phyloP scores from a whole-genome alignment of 352 stramenopile genomes.

The Elongisporangium anandrum region DNA sequence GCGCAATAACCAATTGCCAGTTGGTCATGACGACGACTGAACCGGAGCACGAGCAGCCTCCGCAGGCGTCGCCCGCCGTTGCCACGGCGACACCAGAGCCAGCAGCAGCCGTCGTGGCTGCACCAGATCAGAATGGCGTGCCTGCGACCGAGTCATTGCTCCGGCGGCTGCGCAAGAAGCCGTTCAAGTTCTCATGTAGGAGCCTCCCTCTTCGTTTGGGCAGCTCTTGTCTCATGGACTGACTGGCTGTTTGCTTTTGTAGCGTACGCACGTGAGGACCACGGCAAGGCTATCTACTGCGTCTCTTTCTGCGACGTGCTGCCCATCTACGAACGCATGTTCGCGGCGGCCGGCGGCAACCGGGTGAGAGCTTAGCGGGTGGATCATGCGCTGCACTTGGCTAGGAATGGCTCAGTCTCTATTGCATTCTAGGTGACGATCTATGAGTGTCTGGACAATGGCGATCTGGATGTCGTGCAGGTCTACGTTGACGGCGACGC shows the following conservation, averaged over 20 bases:
- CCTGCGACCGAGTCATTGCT: conserved; percentile 25
- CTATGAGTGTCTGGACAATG: conserved; percentile 75
- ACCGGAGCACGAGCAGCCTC: not conserved
- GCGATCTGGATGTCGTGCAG: conserved; percentile 69
- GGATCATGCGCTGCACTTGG: not conserved
- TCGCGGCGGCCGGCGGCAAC: conserved; percentile 68
- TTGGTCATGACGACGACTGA: not conserved
- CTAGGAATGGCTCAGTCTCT: not conserved
- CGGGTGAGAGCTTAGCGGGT: conserved; percentile 27
- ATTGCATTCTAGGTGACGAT: conserved; percentile 47
- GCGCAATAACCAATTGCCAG: not conserved
- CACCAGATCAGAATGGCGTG: conserved; percentile 8
- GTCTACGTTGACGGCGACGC: conserved; percentile 76
- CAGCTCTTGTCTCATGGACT: not conserved
- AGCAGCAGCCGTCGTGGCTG: not conserved
- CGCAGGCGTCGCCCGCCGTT: not conserved
- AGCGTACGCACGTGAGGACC: conserved; percentile 72
- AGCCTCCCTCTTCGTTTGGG: not conserved
- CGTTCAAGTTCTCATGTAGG: conserved; percentile 66
- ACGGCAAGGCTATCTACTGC: conserved; percentile 74
- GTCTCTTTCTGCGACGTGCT: conserved; percentile 70
- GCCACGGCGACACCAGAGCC: conserved; percentile 4
- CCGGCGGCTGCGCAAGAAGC: conserved; percentile 48
- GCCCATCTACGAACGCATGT: conserved; percentile 64
- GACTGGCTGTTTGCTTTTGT: conserved; percentile 5